A percentile compares a stretch with the other conserved stretches of the same genome.
These are phyloP conservation scores for Neurospora sp. DNA, from an alignment of 495 filamentous ascomycete species.

Conservation along the genomic window DNA sequence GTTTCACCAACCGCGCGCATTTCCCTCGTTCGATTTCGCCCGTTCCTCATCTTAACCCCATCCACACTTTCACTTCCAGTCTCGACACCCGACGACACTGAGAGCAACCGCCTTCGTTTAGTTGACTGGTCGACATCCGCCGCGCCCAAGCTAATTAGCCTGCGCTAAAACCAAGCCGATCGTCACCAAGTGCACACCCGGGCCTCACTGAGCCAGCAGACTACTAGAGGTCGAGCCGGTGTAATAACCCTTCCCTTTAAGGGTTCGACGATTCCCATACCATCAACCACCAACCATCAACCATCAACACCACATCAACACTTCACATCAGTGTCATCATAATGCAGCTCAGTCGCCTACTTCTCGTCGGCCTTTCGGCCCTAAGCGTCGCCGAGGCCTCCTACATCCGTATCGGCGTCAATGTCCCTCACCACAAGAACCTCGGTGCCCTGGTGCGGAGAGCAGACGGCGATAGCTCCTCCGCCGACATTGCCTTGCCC, in stretches of 20 bases:
- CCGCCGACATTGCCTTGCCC: background rate
- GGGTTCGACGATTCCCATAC: background rate
- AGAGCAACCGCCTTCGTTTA: background rate
- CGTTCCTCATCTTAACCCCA: background rate
- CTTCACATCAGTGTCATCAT: slow-evolving; percentile 26
- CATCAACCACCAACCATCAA: background rate
- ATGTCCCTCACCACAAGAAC: slow-evolving; percentile 1
- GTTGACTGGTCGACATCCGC: background rate
- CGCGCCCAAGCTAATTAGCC: background rate
- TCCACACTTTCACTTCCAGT: background rate
- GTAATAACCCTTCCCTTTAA: background rate
- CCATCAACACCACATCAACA: background rate
- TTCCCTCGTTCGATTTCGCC: background rate
- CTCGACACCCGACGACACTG: background rate
- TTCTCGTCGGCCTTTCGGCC: slow-evolving; percentile 32
- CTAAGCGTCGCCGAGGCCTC: slow-evolving; percentile 30
- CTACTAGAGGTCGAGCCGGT: background rate
- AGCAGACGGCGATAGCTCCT: slow-evolving; percentile 6
- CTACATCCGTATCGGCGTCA: slow-evolving; percentile 15
- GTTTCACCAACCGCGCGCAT: background rate
- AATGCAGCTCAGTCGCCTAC: slow-evolving; percentile 22
- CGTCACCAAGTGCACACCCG: background rate
- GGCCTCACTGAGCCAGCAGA: background rate
- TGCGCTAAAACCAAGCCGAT: background rate
- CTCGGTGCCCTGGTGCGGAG: slow-evolving; percentile 1